Percentiles rank a stretch among this genome's conserved stretches.
Conservation (phyloP, 2,329 filamentous ascomycete genomes). For the Trichoderma arundinaceum region DNA sequence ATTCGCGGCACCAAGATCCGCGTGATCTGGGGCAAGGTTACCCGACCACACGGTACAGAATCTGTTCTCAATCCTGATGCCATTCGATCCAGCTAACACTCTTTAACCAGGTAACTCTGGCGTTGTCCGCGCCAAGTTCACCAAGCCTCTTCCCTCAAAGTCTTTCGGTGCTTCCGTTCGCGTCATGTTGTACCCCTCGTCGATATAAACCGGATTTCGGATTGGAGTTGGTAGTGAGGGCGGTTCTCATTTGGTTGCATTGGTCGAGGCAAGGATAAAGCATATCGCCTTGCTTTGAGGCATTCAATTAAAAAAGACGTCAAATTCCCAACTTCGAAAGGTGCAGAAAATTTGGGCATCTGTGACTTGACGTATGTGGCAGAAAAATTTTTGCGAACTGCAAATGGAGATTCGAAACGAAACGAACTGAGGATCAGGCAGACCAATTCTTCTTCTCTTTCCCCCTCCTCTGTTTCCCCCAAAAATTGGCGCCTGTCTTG, state of each 20-base stretch:
- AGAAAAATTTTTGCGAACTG: constrained; percentile 26
- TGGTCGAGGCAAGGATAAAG: constrained; percentile 63
- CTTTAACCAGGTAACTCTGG: constrained; percentile 81
- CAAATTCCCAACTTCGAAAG: constrained; percentile 46
- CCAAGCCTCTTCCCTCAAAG: constrained; percentile 92
- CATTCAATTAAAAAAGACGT: constrained; percentile 59
- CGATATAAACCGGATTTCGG: constrained; percentile 76
- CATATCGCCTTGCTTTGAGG: constrained; percentile 59
- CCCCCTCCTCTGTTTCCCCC: background rate
- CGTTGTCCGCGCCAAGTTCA: constrained; percentile 97
- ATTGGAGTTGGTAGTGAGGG: constrained; percentile 67
- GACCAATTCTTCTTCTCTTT: constrained; percentile 20
- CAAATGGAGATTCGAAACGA: constrained; percentile 29
- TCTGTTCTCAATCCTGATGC: constrained; percentile 18
- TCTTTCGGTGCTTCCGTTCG: constrained; percentile 95
- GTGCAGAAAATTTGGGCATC: constrained; percentile 34
- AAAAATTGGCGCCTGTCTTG: constrained; percentile 24
- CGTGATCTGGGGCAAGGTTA: constrained; percentile 99
- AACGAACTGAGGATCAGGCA: constrained; percentile 25
- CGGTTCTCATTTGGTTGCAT: constrained; percentile 67
- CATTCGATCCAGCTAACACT: constrained; percentile 20
- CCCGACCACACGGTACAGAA: constrained; percentile 84
- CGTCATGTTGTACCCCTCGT: constrained; percentile 97
- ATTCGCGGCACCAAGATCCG: constrained; percentile 97
- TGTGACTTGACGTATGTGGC: constrained; percentile 31